phyloP scores from a whole-genome alignment of 2,329 filamentous ascomycete species.

The Xylariaceae sp. region DNA sequence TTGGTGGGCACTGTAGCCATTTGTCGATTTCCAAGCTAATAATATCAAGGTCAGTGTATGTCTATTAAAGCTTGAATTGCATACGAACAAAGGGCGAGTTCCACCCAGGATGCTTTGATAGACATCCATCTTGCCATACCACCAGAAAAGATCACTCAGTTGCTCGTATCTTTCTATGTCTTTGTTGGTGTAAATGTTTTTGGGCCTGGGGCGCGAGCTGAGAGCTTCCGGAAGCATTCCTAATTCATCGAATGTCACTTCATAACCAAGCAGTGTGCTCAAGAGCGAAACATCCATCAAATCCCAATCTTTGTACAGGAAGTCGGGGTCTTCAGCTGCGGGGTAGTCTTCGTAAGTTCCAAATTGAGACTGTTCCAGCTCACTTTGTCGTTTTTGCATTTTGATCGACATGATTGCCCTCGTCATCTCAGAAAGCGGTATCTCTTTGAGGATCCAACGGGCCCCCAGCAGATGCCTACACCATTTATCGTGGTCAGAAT shows the following conservation, averaged over 20 bases:
- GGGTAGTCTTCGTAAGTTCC: conserved; percentile 22
- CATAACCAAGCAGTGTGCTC: conserved; percentile 48
- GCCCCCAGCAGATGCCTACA: conserved; percentile 87
- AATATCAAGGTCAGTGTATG: conserved; percentile 8
- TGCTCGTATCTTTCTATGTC: conserved; percentile 81
- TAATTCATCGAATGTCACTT: conserved; percentile 54
- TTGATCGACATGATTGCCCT: conserved; percentile 66
- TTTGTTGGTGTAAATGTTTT: conserved; percentile 43
- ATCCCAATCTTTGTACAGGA: conserved; percentile 34
- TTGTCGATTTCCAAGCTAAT: conserved; percentile 71
- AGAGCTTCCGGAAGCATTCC: conserved; percentile 35
- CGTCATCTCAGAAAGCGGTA: conserved; percentile 73
- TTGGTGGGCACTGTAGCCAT: conserved; percentile 86
- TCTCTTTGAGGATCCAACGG: conserved; percentile 76
- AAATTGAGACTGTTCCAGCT: conserved; percentile 24
- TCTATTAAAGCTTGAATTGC: conserved; percentile 2
- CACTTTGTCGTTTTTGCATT: conserved; percentile 34
- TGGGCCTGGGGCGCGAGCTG: conserved; percentile 27
- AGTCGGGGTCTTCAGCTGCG: conserved; percentile 23
- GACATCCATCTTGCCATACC: conserved; percentile 91
- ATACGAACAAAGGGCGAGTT: conserved; percentile 75
- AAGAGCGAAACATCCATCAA: conserved; percentile 37
- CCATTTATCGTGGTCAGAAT: conserved; percentile 93
- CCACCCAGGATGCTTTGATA: conserved; percentile 89
- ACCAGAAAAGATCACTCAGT: conserved; percentile 88